Conservation (phyloP, 2,329 filamentous ascomycete species). For the Rhinocladiella similis region DNA sequence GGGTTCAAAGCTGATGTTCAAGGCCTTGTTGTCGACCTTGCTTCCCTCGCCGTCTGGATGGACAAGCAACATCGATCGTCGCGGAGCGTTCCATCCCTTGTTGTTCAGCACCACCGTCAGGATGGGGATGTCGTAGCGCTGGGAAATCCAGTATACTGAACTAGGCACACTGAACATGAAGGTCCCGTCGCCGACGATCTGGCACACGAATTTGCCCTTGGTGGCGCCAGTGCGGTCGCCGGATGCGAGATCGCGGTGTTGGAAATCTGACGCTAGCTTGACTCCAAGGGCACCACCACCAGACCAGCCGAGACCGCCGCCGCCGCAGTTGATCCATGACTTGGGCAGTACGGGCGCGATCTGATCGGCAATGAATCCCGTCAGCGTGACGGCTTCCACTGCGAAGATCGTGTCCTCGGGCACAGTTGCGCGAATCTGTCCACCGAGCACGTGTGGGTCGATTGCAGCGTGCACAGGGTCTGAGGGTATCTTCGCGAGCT, state of each 20-base stretch:
- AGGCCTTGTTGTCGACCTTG: slow-evolving; percentile 61
- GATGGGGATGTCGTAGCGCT: slow-evolving; percentile 65
- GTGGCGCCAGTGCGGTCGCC: slow-evolving; percentile 30
- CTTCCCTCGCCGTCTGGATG: slow-evolving; percentile 65
- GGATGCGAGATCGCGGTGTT: slow-evolving; percentile 42
- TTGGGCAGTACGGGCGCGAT: slow-evolving; percentile 67
- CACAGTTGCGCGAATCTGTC: slow-evolving; percentile 56
- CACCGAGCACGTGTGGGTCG: slow-evolving; percentile 59
- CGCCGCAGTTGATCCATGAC: slow-evolving; percentile 78
- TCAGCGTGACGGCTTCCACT: slow-evolving; percentile 76
- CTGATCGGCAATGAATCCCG: slow-evolving; percentile 67
- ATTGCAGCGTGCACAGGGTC: slow-evolving; percentile 59
- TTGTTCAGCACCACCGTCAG: slow-evolving; percentile 70
- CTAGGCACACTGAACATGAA: slow-evolving; percentile 66
- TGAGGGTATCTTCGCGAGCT: slow-evolving; percentile 54
- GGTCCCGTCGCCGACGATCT: slow-evolving; percentile 68
- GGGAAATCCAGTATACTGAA: slow-evolving; percentile 68
- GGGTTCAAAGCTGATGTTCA: slow-evolving; percentile 67
- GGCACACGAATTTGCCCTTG: slow-evolving; percentile 61
- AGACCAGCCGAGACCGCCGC: slow-evolving; percentile 78
- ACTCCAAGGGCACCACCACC: slow-evolving; percentile 74
- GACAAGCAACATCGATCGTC: slow-evolving; percentile 61
- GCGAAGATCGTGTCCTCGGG: slow-evolving; percentile 71
- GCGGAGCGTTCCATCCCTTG: slow-evolving; percentile 69
- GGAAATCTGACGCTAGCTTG: slow-evolving; percentile 65